These are phyloP conservation scores for Thalassiosira livingstoniorum DNA, from an alignment of 352 stramenopile genomes.

Conservation along the genomic window DNA sequence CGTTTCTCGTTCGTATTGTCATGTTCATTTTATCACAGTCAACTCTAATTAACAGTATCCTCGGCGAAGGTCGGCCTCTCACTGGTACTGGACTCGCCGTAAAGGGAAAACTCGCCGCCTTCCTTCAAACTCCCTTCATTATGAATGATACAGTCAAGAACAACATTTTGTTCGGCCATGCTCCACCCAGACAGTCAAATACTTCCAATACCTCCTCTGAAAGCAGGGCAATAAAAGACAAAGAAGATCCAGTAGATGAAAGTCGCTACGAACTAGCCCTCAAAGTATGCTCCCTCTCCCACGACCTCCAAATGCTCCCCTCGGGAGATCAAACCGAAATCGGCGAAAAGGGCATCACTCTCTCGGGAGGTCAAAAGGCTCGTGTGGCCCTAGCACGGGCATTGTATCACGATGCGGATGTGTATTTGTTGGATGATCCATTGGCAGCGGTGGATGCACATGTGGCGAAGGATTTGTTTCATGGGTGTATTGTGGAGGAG, in stretches of 20 bases:
- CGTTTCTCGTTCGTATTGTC: too few species aligned
- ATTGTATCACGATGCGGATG: constrained; percentile 93
- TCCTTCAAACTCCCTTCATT: constrained; percentile 95
- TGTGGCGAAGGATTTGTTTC: constrained; percentile 90
- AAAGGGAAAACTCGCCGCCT: constrained; percentile 92
- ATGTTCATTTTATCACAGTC: constrained; percentile 75
- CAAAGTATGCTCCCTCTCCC: constrained; percentile 87
- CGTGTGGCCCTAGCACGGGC: constrained; percentile 92
- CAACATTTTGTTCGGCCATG: constrained; percentile 95
- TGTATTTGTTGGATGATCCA: constrained; percentile 90
- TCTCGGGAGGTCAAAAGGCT: constrained; percentile 94
- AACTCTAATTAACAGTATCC: constrained; percentile 82
- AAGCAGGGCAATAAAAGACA: constrained; percentile 45
- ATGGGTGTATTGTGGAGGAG: constrained; percentile 90
- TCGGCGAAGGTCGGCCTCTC: constrained; percentile 85
- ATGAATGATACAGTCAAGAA: constrained; percentile 94
- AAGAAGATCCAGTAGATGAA: constrained; percentile 68
- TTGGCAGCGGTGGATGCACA: constrained; percentile 40
- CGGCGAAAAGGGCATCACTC: constrained; percentile 97
- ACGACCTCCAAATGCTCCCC: constrained; percentile 91
- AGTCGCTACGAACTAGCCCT: constrained; percentile 86
- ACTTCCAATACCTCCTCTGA: too few species aligned
- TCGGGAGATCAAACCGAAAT: constrained; percentile 96
- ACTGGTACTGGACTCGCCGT: constrained; percentile 78
- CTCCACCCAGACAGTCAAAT: too few species aligned